These are phyloP conservation scores for Plasmodium vinckei DNA, from an alignment of 169 alveolate genomes.

Conservation along the genomic window DNA sequence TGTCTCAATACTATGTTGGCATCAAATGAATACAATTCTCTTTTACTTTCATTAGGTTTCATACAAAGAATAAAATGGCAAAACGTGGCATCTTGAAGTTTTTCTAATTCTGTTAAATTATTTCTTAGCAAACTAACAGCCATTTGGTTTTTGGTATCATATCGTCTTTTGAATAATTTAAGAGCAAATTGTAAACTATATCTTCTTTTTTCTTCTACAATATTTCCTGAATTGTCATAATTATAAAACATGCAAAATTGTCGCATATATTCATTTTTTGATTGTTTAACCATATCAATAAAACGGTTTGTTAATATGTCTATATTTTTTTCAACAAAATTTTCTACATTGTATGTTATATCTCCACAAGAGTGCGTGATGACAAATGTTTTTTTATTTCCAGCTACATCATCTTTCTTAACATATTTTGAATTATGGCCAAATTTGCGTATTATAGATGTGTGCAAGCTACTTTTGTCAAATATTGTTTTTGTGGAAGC, in stretches of 20 bases:
- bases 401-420: background rate
- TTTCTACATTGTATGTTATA: conserved; percentile 3
- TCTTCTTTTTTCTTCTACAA: conserved; percentile 52
- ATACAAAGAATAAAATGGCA: conserved; percentile 68
- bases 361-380: conserved; percentile 32
- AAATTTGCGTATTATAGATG: conserved; percentile 4
- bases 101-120: conserved; percentile 27
- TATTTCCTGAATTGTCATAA: conserved; percentile 33
- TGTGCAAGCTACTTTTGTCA: conserved; percentile 15
- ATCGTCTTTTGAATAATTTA: conserved; percentile 17
- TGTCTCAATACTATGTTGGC: conserved; percentile 14
- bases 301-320: conserved; percentile 31
- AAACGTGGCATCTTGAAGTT: conserved; percentile 16
- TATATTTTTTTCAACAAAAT: conserved; percentile 29
- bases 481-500: conserved; percentile 8
- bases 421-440: conserved; percentile 1
- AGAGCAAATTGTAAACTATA: conserved; percentile 30
- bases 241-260: conserved; percentile 28
- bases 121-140: conserved; percentile 48
- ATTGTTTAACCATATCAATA: conserved; percentile 49
- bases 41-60: conserved; percentile 6
- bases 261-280: conserved; percentile 29
- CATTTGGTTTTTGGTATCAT: conserved; percentile 35
- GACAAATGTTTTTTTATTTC: conserved; percentile 14
- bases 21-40: conserved; percentile 2